Conservation (phyloP, 176 grass and related monocot species). For the Saccharum spontaneum region DNA sequence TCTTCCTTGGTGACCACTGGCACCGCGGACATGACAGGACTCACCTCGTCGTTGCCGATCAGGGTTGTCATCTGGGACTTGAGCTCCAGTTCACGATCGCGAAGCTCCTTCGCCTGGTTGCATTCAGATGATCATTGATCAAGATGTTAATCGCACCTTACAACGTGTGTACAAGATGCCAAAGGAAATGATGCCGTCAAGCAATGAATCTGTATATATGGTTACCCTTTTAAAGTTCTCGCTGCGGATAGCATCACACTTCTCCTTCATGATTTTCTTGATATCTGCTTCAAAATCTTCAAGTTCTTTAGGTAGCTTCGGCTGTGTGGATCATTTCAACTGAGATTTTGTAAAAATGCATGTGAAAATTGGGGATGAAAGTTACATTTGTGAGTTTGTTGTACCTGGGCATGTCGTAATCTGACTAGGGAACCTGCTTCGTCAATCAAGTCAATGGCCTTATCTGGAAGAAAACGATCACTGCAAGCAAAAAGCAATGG, state of each 20-base stretch:
- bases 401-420: slow-evolving; percentile 68
- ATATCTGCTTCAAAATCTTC: slow-evolving; percentile 64
- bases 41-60: slow-evolving; percentile 54
- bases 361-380: background rate
- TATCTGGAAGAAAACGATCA: slow-evolving; percentile 78
- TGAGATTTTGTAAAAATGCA: background rate
- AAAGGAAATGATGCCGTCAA: background rate
- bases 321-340: background rate
- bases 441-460: slow-evolving; percentile 89
- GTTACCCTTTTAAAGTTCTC: slow-evolving; percentile 80
- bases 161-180: background rate
- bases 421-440: slow-evolving; percentile 75
- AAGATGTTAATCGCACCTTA: background rate
- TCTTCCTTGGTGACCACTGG: slow-evolving; percentile 72
- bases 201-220: background rate
- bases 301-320: slow-evolving; percentile 33
- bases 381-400: background rate
- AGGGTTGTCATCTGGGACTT: slow-evolving; percentile 24
- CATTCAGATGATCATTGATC: background rate
- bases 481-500: slow-evolving; percentile 39
- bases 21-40: background rate
- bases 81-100: slow-evolving; percentile 62
- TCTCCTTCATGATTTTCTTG: slow-evolving; percentile 64
- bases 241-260: slow-evolving; percentile 52
- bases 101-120: slow-evolving; percentile 66